Base-by-base conservation (phyloP, 768 basidiomycete genomes). In the Pulveroboletus sp. region DNA sequence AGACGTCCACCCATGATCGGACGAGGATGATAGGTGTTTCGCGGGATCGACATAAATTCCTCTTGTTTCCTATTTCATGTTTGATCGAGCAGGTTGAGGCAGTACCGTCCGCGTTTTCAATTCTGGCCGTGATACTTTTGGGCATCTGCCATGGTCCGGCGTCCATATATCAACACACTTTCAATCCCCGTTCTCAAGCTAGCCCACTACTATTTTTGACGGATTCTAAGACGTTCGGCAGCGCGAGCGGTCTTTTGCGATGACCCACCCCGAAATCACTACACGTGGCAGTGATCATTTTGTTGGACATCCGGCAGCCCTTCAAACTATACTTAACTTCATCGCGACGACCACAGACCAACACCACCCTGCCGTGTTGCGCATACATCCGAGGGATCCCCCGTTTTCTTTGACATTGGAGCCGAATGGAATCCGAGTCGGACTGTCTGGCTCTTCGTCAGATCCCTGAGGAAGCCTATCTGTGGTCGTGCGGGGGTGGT, bases 1-100 rank as follows among this genome's bases (percentile, higher is more conserved):
- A 91, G 46, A 67, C 95, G 36, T 84, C 87, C 63, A 91, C 91
- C 11, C 95, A 91, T 59, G 70, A 76, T 46, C 77, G 79, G 65
- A 65, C 63, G n/a, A 75, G 71, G 51, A 64, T 90, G 47, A 70
- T 73, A 79, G 50, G 76, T 74, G 0, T 74, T 92, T 41, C 80
- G 84, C 49, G 72, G 74, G 33, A 81, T 78, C 11, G 91, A 87
- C 84, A 93, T 94, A 64, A 70, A 90, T 82, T n/a, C 14, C 15
- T 41, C 7, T 48, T 37, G 0, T 3, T 43, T 27, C 36, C 11
- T 47, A 10, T 39, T 37, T 41, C 14, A 36, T 24, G 15, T 15
- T 39, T 24, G 26, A 35, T 41, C 8, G 47, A 40, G 47, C 39
- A 41, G 40, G 33, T 54, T 45, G 37, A 47, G 54, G 39, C 41